Percentiles rank a stretch among this genome's conserved stretches.
Conservation (phyloP, 139 green algal species). For the Chlorella sp. region DNA sequence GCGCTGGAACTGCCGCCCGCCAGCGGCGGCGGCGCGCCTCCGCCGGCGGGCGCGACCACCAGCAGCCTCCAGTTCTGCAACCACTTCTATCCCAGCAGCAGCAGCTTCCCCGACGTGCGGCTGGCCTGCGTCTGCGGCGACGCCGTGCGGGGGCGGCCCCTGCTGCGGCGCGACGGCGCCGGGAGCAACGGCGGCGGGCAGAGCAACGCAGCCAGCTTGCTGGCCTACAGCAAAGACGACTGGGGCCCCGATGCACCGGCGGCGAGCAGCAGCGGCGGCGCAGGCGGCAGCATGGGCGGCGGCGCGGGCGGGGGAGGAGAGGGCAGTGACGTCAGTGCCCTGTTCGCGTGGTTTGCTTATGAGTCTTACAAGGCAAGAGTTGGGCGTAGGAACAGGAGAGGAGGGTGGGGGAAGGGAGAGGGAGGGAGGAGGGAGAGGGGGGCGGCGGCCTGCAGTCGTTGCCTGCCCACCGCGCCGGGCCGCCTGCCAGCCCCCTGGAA, state of each 20-base stretch:
- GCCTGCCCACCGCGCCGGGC: not conserved
- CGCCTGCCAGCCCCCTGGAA: not conserved
- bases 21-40: not conserved
- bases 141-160: conserved; percentile 6
- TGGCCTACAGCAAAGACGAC: too few species aligned
- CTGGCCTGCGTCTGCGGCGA: conserved; percentile 38
- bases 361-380: conserved; percentile 27
- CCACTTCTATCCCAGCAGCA: conserved; percentile 37
- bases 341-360: conserved; percentile 13
- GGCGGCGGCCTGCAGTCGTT: not conserved
- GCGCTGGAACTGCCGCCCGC: not conserved
- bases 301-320: not conserved
- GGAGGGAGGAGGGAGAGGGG: not conserved
- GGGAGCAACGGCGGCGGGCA: not conserved
- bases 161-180: not conserved
- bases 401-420: not conserved
- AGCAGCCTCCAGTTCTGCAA: conserved; percentile 49
- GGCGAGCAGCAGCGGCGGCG: not conserved
- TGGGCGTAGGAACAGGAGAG: not conserved
- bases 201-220: too few species aligned
- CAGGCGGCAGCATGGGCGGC: not conserved
- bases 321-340: not conserved
- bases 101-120: conserved; percentile 17
- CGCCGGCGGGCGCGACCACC: not conserved
- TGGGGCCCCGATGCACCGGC: too few species aligned